Base-by-base conservation (phyloP, 352 stramenopile species). In the Phytophthora hybrid region DNA sequence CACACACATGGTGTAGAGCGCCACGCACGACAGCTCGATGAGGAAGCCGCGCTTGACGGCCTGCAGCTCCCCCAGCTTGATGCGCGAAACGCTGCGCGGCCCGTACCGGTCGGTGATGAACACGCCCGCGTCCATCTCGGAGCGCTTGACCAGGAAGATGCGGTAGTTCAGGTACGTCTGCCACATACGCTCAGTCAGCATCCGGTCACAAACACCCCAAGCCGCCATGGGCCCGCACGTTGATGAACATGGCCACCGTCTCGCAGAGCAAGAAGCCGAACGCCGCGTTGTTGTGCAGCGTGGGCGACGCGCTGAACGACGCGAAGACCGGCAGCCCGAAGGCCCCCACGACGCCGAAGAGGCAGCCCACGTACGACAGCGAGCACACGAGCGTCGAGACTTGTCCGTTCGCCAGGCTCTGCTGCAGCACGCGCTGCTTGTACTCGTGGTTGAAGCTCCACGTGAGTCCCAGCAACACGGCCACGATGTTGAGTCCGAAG, bases 381-480 rank as follows among this genome's bases (percentile, higher is more conserved):
- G 70, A 78, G 52, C 59, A 69, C 46, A 83, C 71, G 10, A 39
- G 26, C 5, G 29, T 32, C 6, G 71, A 76, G 21, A 79, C 52
- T 34, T 83, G 76, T 1, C 77, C 80, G 53, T 80, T 81, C 7
- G 81, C 76, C 9, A 86, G 21, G 49, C 74, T 79, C 37, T 71
- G 67, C 26, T 76, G 69, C 49, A 90, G 59, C 39, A 87, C 80
- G 1, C 62, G 74, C 54, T 88, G 69, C 64, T 90, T 85, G 62
- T 87, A 84, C 54, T 83, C 71, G 72, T 81, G 79, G 73, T 92
- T 92, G 71, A 92, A 84, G 58, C 71, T 78, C 80, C 83, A 90
- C 58, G 74, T 79, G 62, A 84, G 63, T n/a, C 77, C 77, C 14
- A 90, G 54, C 31, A 90, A 59, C 59, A 90, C 67, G 16, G 78